Evolutionary conservation across 805 yeast species (phyloP).

Genomic region (Clavispora phyllophila): DNA sequence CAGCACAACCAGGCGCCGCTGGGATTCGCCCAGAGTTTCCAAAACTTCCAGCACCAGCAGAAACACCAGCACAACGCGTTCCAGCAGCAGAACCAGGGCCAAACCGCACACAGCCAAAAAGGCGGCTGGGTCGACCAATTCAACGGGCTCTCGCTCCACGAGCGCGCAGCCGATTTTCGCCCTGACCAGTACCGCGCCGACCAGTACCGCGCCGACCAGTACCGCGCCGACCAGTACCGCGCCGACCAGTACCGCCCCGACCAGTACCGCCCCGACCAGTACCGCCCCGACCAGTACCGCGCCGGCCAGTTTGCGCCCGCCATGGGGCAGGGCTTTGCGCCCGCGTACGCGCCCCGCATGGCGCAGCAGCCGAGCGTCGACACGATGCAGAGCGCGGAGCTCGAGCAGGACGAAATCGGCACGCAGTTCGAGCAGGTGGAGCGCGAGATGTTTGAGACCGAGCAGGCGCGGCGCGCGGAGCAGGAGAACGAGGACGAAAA

Average conservation of each 20-base stretch:
- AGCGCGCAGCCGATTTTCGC: too few relatives aligned
- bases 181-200: too few relatives aligned
- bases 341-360: slow-evolving; percentile 4
- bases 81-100: neutral
- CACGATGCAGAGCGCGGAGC: slow-evolving; percentile 15
- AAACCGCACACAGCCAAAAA: slow-evolving; percentile 1
- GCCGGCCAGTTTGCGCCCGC: neutral
- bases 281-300: slow-evolving; percentile 10
- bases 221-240: too few relatives aligned
- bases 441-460: slow-evolving; percentile 19
- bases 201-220: too few relatives aligned
- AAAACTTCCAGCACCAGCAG: slow-evolving; percentile 1
- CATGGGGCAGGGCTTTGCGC: neutral
- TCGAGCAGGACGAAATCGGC: slow-evolving; percentile 23
- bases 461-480: neutral
- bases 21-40: neutral
- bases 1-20: neutral
- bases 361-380: slow-evolving; percentile 24
- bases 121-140: slow-evolving; percentile 2
- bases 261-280: slow-evolving; percentile 8
- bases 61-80: slow-evolving; percentile 7
- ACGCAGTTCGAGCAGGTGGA: slow-evolving; percentile 32
- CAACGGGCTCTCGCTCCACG: too few relatives aligned
- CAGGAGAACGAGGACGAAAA: slow-evolving; percentile 21
- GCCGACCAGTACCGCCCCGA: slow-evolving; percentile 14